Evolutionary conservation across 805 yeast genomes (phyloP).

Genomic region (Hanseniaspora guilliermondii): DNA sequence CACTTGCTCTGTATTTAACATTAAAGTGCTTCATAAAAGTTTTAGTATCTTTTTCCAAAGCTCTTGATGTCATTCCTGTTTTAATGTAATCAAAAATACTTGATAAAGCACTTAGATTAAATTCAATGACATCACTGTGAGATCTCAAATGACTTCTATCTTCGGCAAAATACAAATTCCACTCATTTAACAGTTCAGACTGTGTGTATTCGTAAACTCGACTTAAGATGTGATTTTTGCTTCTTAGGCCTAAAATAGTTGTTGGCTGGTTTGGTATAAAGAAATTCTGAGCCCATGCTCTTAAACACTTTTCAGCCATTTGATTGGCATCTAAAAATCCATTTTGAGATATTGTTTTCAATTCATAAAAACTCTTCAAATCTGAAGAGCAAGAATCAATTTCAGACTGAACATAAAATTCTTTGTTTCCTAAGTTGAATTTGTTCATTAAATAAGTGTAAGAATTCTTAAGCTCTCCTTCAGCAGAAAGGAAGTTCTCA

Average conservation of each 20-base stretch:
- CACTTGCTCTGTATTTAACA: neutral
- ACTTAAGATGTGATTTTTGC: neutral
- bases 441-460: slow-evolving; percentile 2
- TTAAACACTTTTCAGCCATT: neutral
- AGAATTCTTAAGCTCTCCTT: neutral
- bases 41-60: neutral
- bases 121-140: neutral
- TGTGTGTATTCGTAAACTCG: neutral
- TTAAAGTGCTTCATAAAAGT: neutral
- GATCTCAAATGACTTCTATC: neutral
- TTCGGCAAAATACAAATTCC: neutral
- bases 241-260: slow-evolving; percentile 3
- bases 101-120: neutral
- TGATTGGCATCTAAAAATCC: neutral
- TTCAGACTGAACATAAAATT: slow-evolving; percentile 6
- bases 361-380: neutral
- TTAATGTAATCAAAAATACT: neutral
- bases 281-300: slow-evolving; percentile 10
- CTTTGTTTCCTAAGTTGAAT: neutral
- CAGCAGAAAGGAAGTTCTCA: neutral
- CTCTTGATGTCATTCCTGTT: neutral
- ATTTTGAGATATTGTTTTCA: neutral
- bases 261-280: neutral
- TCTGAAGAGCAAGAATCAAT: neutral
- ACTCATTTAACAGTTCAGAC: neutral